Evolutionary conservation across 371 early-diverging fungal genomes (phyloP), one percentile per base, ranked within the genome.

Genomic region (Rhizomucor miehei): DNA sequence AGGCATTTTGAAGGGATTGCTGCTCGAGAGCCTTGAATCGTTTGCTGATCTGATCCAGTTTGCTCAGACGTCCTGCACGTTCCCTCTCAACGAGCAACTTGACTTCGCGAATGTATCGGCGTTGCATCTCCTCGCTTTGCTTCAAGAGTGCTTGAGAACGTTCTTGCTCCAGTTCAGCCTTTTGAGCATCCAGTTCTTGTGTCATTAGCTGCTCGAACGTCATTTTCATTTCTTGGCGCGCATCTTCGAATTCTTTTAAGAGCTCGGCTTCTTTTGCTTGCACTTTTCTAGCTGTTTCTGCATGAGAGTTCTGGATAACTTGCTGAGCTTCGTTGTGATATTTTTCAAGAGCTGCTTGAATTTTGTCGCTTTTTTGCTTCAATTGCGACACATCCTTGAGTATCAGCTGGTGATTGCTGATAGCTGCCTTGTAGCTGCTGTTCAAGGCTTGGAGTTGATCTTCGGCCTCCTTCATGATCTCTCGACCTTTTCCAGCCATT

Each of bases 41-140:
- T 35, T 82, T 55, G 52, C 81, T 77, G 53, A 94, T 83, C 49
- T 84, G 80, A 59, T 94, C 93, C 40, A 96, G 64, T 21, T 86
- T 80, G 10, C 91, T 87, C 52, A 96, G 75, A 13, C 97, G 88
- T 6, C 92, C 91, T 17, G 82, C 85, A 35, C 96, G 85, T 75
- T 96, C 96, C 47, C 84, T 74, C 57, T 96, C 96, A 10, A 96
- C 89, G 17, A 86, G 74, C 17, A 76, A 67, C 54, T 82, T 85
- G 65, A 90, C 84, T 60, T 91, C 81, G n/a, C 84, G 73, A 40
- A 75, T 63, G 69, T 81, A 84, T 34, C 69, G 74, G 25, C 80
- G 77, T 59, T 81, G 69, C 69, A 82, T 60, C 17, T 75, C 73
- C 14, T 60, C 68, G 19, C 71, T 76, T 50, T 82, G 79, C 43